Evolutionary conservation across 192 early-diverging fungal species (phyloP).

Genomic region (Paraglomus brasilianum): DNA sequence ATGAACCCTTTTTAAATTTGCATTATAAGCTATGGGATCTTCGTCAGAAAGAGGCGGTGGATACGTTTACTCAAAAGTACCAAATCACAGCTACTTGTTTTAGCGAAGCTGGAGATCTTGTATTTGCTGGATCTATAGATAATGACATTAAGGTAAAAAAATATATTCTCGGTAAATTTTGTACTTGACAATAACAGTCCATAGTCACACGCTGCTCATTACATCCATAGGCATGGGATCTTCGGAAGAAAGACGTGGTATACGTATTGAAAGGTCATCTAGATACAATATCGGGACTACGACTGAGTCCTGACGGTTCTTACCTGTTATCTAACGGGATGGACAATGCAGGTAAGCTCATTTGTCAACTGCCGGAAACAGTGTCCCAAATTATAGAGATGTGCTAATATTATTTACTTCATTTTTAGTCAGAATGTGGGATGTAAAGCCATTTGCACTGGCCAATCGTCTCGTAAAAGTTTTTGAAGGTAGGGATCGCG

Average conservation of each 20-base stretch:
- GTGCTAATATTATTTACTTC: not conserved
- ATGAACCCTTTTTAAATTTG: not conserved
- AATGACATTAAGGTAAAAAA: constrained; percentile 71
- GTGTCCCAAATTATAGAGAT: not conserved
- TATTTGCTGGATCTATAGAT: constrained; percentile 89
- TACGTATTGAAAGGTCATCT: constrained; percentile 79
- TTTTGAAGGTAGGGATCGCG: constrained; percentile 67
- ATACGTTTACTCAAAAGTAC: constrained; percentile 55
- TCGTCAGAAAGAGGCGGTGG: constrained; percentile 60
- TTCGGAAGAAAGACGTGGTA: constrained; percentile 66
- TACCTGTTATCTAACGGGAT: constrained; percentile 83
- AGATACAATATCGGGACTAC: constrained; percentile 87
- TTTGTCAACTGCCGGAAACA: not conserved
- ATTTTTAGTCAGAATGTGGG: constrained; percentile 79
- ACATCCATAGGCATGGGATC: constrained; percentile 89
- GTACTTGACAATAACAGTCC: too few species aligned
- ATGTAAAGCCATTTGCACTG: constrained; percentile 84
- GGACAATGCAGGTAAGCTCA: constrained; percentile 80
- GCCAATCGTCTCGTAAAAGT: constrained; percentile 73
- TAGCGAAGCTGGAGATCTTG: constrained; percentile 68
- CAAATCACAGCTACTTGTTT: constrained; percentile 81
- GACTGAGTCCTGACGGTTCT: constrained; percentile 81
- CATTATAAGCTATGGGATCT: constrained; percentile 66
- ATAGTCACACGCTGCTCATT: too few species aligned
- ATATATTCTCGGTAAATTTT: constrained; percentile 14